These are phyloP conservation scores for Leccinum ochraceum DNA, from an alignment of 768 basidiomycete genomes.

Conservation along the genomic window DNA sequence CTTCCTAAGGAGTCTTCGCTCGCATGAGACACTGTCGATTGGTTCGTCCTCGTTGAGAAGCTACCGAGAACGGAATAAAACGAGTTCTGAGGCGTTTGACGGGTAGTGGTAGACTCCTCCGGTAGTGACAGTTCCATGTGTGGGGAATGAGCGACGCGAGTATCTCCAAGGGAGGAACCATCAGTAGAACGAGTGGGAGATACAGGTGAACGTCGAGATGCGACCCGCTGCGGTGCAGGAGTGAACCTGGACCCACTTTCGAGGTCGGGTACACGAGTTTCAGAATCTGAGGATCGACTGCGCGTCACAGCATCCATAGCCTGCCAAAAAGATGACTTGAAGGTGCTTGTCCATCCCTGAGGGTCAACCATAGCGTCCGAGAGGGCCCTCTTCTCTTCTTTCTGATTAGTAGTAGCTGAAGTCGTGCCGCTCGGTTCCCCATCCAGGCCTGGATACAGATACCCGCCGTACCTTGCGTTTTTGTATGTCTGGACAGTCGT, in stretches of 20 bases:
- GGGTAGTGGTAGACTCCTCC: neutral
- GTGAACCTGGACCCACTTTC: slow-evolving; percentile 23
- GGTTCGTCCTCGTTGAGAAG: neutral
- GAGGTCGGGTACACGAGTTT: neutral
- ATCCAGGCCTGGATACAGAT: slow-evolving; percentile 12
- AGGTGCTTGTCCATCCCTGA: slow-evolving; percentile 42
- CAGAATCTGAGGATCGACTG: slow-evolving; percentile 32
- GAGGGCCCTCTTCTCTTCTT: neutral
- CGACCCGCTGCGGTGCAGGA: slow-evolving; percentile 19
- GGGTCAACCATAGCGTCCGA: slow-evolving; percentile 11
- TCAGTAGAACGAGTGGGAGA: neutral
- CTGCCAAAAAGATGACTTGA: slow-evolving; percentile 46
- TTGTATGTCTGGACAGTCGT: slow-evolving; percentile 7
- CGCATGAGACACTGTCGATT: neutral
- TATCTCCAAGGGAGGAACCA: neutral
- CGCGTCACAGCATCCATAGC: slow-evolving; percentile 53
- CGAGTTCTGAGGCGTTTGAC: neutral
- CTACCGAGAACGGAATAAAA: neutral
- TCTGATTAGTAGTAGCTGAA: neutral
- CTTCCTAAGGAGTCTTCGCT: neutral
- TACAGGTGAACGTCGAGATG: slow-evolving; percentile 15
- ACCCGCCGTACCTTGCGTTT: slow-evolving; percentile 15
- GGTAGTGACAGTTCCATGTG: neutral
- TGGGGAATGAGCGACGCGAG: neutral
- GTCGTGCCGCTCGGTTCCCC: neutral